These are phyloP conservation scores for Diplodia corticola DNA, from an alignment of 2,329 filamentous ascomycete species.

Conservation along the genomic window DNA sequence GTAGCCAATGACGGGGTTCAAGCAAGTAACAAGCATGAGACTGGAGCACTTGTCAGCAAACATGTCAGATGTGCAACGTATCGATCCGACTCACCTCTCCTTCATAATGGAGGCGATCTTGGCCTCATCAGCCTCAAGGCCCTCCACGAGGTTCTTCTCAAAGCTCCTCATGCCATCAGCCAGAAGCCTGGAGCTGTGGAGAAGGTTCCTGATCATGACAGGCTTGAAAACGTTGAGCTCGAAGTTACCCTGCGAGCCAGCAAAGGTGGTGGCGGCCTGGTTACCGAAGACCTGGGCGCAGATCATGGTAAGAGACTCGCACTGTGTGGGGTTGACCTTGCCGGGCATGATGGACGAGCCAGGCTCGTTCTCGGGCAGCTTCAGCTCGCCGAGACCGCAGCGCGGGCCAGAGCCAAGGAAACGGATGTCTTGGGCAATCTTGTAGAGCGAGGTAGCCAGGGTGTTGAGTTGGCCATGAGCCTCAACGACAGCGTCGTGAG, in stretches of 20 bases:
- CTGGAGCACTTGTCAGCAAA: slow-evolving; percentile 47
- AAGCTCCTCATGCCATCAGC: slow-evolving; percentile 94
- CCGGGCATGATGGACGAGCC: slow-evolving; percentile 98
- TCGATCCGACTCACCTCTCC: slow-evolving; percentile 69
- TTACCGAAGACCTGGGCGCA: slow-evolving; percentile 98
- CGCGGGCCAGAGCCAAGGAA: slow-evolving; percentile 95
- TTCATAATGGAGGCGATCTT: slow-evolving; percentile 88
- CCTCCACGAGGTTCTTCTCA: slow-evolving; percentile 86
- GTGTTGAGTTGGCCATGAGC: slow-evolving; percentile 93
- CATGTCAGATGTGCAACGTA: neutral
- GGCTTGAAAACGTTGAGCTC: slow-evolving; percentile 99
- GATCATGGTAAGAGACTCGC: slow-evolving; percentile 96
- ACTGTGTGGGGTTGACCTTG: slow-evolving; percentile 99
- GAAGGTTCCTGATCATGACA: slow-evolving; percentile 88
- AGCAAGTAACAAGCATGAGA: slow-evolving; percentile 96
- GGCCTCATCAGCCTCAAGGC: slow-evolving; percentile 89
- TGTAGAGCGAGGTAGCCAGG: slow-evolving; percentile 85
- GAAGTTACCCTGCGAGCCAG: slow-evolving; percentile 96
- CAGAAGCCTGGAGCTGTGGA: slow-evolving; percentile 87
- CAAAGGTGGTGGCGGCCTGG: slow-evolving; percentile 87
- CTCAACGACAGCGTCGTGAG: slow-evolving; percentile 94
- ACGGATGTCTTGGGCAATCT: slow-evolving; percentile 97
- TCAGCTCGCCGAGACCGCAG: slow-evolving; percentile 91
- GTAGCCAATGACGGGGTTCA: slow-evolving; percentile 96
- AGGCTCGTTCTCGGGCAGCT: slow-evolving; percentile 95